Evolutionary conservation across 1,139 yeast genomes (phyloP), one percentile per base, ranked within the genome.

Genomic region (Pichia sp.): DNA sequence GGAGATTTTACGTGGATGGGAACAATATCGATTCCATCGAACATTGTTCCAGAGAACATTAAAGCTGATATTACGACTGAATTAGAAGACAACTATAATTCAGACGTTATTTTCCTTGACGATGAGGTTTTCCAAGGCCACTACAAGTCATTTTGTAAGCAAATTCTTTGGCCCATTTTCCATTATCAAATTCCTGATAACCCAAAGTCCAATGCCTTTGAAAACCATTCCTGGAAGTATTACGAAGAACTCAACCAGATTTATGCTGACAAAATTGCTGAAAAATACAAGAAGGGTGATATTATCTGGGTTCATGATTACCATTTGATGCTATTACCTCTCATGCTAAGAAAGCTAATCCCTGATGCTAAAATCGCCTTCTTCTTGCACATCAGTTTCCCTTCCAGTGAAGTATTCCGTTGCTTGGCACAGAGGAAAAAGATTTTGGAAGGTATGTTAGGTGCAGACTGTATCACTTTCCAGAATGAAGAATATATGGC

Each of bases 161-260:
- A 90, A 65, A 87, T 93, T 47, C 75, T 93, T 59, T 93, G 99
- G 98, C 99, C 99, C 31, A 89, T 97, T 2, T 76, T 95, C 61
- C 99, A 93, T 67, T 95, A 93, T 68, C 97, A 93, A 69, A 90
- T 92, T 47, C 99, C 99, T 0, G 98, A 93, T 70, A 85, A 90
- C 64, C 96, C 97, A 51, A 88, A 87, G 63, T 85, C 96, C 1
- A 90, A 90, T 69, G 96, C 96, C 0, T 93, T 92, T 70, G 97
- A 92, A 69, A 97, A 90, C 61, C 95, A 90, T 68, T 88, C 97
- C 0, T 93, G 97, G 97, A 83, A 83, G 44, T 85, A 87, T 65
- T 93, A 93, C 69, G 82, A 81, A 61, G 73, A 77, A 2, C 76
- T 92, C 61, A 93, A 93, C 65, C 90, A 86, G 67, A 72, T 81